These are phyloP conservation scores for Colletotrichum sp. DNA, from an alignment of 2,329 filamentous ascomycete genomes.

Conservation along the genomic window DNA sequence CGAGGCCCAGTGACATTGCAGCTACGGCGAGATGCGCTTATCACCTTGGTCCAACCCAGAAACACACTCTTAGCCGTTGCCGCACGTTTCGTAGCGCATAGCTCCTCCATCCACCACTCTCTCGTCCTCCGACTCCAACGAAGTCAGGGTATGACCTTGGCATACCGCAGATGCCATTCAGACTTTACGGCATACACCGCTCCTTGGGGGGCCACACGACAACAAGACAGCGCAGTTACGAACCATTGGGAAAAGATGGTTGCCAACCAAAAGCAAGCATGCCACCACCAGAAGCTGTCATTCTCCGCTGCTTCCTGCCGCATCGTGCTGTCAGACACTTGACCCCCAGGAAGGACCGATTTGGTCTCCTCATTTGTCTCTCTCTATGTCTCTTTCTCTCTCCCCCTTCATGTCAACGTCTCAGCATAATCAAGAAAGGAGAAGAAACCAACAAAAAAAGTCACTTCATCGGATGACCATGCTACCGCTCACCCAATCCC, in stretches of 20 bases:
- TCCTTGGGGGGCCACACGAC: not conserved
- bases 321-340: not conserved
- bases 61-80: not conserved
- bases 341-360: not conserved
- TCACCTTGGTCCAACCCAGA: not conserved
- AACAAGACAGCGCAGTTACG: not conserved
- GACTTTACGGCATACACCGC: slow-evolving; percentile 5
- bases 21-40: slow-evolving; percentile 6
- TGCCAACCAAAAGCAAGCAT: not conserved
- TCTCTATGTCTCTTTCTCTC: not conserved
- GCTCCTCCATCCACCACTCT: not conserved
- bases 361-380: not conserved
- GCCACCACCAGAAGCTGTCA: not conserved
- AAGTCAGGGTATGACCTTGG: not conserved
- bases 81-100: slow-evolving; percentile 1
- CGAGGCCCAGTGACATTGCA: slow-evolving; percentile 6
- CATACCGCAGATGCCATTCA: not conserved
- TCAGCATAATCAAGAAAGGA: not conserved
- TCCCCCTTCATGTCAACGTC: slow-evolving; percentile 18
- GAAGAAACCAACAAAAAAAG: not conserved
- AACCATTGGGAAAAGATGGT: not conserved
- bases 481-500: not conserved
- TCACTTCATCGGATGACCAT: slow-evolving; percentile 14
- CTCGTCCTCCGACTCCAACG: not conserved
- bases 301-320: not conserved